Evolutionary conservation across 2,329 filamentous ascomycete species (phyloP).

Genomic region (Xylariaceae sp.): DNA sequence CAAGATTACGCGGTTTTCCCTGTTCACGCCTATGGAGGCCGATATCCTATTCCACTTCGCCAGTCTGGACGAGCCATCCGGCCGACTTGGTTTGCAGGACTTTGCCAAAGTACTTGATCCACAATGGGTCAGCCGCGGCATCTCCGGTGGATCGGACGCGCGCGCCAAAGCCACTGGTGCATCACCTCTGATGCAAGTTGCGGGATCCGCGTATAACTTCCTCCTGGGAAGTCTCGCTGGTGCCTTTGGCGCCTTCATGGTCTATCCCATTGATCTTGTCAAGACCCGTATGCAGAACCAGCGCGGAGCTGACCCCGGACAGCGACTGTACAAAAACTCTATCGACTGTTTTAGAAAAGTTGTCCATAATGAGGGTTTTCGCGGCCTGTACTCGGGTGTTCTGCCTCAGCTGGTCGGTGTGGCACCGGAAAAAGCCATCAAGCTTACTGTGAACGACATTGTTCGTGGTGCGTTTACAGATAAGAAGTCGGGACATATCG

Average conservation of each 20-base stretch:
- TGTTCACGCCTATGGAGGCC: constrained; percentile 97
- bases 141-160: constrained; percentile 41
- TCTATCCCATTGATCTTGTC: constrained; percentile 97
- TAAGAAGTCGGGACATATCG: constrained; percentile 67
- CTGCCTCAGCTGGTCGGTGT: constrained; percentile 93
- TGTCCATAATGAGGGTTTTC: constrained; percentile 82
- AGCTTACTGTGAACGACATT: constrained; percentile 95
- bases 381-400: constrained; percentile 88
- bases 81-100: constrained; percentile 72
- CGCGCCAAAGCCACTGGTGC: constrained; percentile 38
- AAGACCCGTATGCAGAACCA: constrained; percentile 99
- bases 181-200: constrained; percentile 54
- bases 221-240: constrained; percentile 82
- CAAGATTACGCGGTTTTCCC: constrained; percentile 83
- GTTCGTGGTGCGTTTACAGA: constrained; percentile 72
- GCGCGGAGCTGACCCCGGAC: constrained; percentile 72
- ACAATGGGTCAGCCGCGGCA: constrained; percentile 70
- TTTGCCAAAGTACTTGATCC: constrained; percentile 95
- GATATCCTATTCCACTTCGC: constrained; percentile 99
- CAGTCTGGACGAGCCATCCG: constrained; percentile 82
- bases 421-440: constrained; percentile 99
- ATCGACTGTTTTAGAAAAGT: constrained; percentile 93
- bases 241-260: constrained; percentile 98
- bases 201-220: constrained; percentile 87
- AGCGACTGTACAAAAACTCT: constrained; percentile 94